Evolutionary conservation across 208 protist species (phyloP), one percentile per base, ranked within the genome.

Genomic region (Acanthamoeba healyi): DNA sequence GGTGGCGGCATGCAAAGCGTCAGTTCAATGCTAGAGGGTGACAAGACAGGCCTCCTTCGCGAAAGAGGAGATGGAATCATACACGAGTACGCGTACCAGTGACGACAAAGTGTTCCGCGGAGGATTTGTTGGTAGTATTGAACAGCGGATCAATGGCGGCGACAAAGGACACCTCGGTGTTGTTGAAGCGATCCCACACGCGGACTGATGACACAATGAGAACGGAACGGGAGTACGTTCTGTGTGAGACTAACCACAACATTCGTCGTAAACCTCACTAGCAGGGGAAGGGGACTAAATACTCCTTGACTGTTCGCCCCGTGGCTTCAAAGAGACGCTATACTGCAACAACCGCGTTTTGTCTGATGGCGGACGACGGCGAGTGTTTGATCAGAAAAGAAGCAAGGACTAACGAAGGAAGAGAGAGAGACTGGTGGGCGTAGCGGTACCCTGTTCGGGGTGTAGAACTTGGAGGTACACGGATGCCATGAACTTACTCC

Each of bases 121-220:
- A 14, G n/a, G n/a, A n/a, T n/a, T n/a, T n/a, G n/a, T n/a, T n/a
- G n/a, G 34, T 79, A 32, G 19, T n/a, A 9, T 7, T 26, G 0
- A 9, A 15, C 24, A 9, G 10, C 26, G 34, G 15, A 46, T 46
- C 32, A 36, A 46, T 19, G 5, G 36, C 19, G 22, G 40, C 36
- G 22, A 79, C 70, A 26, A 26, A 79, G 26, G 15, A 9, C 2
- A 79, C 36, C 14, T 79, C 40, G 36, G 42, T 36, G 14, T 34
- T 19, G 24, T 38, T 79, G 70, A 79, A 79, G 70, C 70, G 70
- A 15, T 79, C 70, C 70, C 32, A 46, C 19, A 79, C 40, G 34
- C 70, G 70, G 7, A 79, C 70, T 79, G 70, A 4, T 34, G 7
- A 54, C 15, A 54, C 10, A 15, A 54, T 54, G 49, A 54, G 49